Evolutionary conservation across 345 rosid species (phyloP), one percentile per base, ranked within the genome.

Genomic region (Euphorbia peplus): DNA sequence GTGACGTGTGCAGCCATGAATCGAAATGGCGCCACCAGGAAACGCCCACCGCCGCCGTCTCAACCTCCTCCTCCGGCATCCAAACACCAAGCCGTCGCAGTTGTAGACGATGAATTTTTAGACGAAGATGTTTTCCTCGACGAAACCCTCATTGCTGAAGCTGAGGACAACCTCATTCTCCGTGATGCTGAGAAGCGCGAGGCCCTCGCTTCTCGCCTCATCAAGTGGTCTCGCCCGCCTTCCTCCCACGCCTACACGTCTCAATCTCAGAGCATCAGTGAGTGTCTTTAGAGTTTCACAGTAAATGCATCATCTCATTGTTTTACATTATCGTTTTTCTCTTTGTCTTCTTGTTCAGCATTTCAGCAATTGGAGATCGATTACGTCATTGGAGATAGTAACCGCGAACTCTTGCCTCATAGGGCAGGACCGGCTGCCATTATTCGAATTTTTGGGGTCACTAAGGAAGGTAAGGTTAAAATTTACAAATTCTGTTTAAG

Each of bases 291-390:
- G 48, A 24, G 13, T 47, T 57, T 56, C 22, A 5, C 37, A 9
- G 15, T 53, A 19, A 58, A 19, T 35, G 65, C 37, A n/a, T 3
- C 4, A 13, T 47, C n/a, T 25, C 18, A 29, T 29, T 24, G n/a
- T n/a, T n/a, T 64, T 72, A 28, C 1, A 4, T 26, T 60, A 44
- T 25, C 56, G 71, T 62, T 72, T 73, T 67, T 21, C 21, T 2
- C 62, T 22, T 59, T 53, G 14, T 10, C 28, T 28, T 55, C 53
- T 21, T 63, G 62, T 71, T 57, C 73, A 91, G 98, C 78, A 63
- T 95, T 87, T 75, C 99, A 95, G 86, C 96, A 91, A 69, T 73
- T 95, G 86, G 98, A 91, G 92, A 91, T 95, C 70, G 99, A 91
- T 83, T 89, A 87, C 64, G 81, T 91, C 5, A 80, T 91, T 51